phyloP scores from a whole-genome alignment of 2,329 filamentous ascomycete genomes.

The Fusarium marasasianum region DNA sequence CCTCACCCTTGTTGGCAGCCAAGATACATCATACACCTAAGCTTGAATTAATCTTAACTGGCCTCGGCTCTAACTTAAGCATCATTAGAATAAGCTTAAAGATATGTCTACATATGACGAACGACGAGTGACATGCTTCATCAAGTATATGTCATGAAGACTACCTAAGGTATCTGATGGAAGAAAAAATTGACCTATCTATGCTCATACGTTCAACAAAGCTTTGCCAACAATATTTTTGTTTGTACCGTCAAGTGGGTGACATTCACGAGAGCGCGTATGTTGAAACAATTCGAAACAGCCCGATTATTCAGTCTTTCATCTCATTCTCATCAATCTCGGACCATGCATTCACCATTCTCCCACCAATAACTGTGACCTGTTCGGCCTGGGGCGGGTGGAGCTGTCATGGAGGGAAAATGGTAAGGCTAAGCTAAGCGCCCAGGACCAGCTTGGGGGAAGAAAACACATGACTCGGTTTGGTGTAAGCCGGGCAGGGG shows the following conservation, averaged over 20 bases:
- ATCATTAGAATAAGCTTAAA: conserved; percentile 2
- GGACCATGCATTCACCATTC: background rate
- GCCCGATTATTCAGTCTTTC: background rate
- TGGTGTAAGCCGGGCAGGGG: background rate
- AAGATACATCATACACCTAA: background rate
- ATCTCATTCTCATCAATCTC: background rate
- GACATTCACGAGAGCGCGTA: background rate
- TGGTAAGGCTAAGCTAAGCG: background rate
- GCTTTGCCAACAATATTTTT: background rate
- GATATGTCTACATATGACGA: background rate
- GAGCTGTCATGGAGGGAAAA: background rate
- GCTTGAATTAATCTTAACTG: background rate
- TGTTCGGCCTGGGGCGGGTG: background rate
- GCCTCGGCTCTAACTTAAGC: background rate
- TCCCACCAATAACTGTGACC: background rate
- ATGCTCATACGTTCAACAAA: background rate
- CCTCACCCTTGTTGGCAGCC: conserved; percentile 2
- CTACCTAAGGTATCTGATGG: too few relatives aligned
- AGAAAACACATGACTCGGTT: background rate
- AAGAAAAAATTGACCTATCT: too few relatives aligned
- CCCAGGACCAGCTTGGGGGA: background rate
- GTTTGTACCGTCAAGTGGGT: background rate
- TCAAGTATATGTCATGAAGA: background rate
- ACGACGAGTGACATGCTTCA: background rate
- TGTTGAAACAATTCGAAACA: background rate